Evolutionary conservation across 148 eudicot genomes (phyloP), one percentile per base, ranked within the genome.

Genomic region (Rhododendron mucronatum): DNA sequence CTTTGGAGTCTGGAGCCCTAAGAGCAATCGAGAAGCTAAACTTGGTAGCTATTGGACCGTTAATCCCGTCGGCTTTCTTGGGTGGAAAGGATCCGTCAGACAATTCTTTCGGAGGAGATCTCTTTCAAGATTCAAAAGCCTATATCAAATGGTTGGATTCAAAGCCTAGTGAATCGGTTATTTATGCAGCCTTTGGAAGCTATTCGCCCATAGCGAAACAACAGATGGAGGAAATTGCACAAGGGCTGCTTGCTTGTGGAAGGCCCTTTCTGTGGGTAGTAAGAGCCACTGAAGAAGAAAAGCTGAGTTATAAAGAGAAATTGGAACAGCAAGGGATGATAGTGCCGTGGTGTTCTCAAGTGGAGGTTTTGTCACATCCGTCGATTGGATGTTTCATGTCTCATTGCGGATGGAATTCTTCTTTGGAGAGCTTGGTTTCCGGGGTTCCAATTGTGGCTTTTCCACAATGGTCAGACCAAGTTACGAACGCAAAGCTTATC

Each of bases 181-280:
- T 94, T 1, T 94, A 92, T 26, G 89, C 88, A 37, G 90, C 96
- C 18, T 92, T 92, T 81, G 94, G 96, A 7, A 92, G 91, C 71
- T 37, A 91, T 23, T 69, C 77, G 3, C 81, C 41, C 33, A 21
- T 92, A 23, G 57, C 65, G 33, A 81, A 83, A 37, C 84, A 74
- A 23, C 92, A 90, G 84, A 82, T 87, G 74, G 88, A 84, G 26
- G 93, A 93, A 59, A 88, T 93, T 39, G 78, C 86, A 6, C 78
- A 83, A 2, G 92, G 92, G 6, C 71, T 94, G n/a, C 33, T 84
- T 1, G 85, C 75, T 26, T 86, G 84, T n/a, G 77, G 47, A 0
- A 48, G 88, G 15, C 92, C 93, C 1, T 94, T 88, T 78, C 23
- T 94, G 77, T 94, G 92, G 94, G 93, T 90, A 7, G 83, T 89